phyloP scores from a whole-genome alignment of 768 basidiomycete genomes.

The Hemileccinum rubropunctum region DNA sequence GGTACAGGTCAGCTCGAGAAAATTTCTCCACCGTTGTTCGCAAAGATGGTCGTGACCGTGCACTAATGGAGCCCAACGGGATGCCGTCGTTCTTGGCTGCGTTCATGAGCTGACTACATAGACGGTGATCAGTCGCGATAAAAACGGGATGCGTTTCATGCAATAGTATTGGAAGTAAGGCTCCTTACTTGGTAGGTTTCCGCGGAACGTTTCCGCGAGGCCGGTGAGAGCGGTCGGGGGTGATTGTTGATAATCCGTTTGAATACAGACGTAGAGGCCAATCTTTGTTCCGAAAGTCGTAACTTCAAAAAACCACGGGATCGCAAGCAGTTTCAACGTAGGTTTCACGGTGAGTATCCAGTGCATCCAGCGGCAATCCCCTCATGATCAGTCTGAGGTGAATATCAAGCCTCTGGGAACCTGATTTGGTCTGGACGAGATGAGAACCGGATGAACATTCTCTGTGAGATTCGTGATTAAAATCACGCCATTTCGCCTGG shows the following conservation, averaged over 20 bases:
- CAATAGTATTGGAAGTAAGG: neutral
- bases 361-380: too few relatives aligned
- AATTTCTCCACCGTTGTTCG: neutral
- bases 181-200: neutral
- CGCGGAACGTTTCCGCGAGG: neutral
- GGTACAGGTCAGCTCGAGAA: too few relatives aligned
- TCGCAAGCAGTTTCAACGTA: neutral
- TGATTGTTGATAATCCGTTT: neutral
- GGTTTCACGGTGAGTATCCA: too few relatives aligned
- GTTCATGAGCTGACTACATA: neutral
- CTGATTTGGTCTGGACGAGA: neutral
- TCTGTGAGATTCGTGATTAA: neutral
- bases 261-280: neutral
- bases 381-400: too few relatives aligned
- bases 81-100: neutral
- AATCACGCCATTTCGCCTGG: neutral
- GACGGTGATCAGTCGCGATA: constrained; percentile 1
- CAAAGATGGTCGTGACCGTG: neutral
- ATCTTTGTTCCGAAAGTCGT: neutral
- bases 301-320: neutral
- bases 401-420: neutral
- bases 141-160: constrained; percentile 1
- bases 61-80: constrained; percentile 1
- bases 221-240: neutral
- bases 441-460: neutral